A percentile compares a stretch with the other conserved stretches of the same genome.
These are phyloP conservation scores for Colletotrichum sublineola DNA, from an alignment of 2,329 filamentous ascomycete species.

Conservation along the genomic window DNA sequence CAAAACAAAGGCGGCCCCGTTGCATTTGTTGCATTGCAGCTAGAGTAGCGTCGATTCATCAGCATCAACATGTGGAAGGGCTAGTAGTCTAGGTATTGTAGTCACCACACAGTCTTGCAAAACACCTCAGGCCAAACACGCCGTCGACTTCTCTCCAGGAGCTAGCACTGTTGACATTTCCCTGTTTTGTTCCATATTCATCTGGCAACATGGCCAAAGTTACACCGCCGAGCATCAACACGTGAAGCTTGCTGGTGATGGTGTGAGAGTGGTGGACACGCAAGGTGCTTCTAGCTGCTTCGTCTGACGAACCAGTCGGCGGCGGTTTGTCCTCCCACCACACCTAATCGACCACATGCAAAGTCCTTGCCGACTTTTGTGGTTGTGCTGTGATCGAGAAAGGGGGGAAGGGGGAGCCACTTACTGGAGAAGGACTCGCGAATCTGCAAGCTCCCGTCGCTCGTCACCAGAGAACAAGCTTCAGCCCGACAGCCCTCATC, in stretches of 20 bases:
- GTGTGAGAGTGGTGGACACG: conserved; percentile 8
- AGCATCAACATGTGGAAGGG: not conserved
- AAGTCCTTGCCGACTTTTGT: conserved; percentile 17
- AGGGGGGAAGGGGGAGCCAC: too few relatives aligned
- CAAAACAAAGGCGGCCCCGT: conserved; percentile 15
- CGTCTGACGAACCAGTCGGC: conserved; percentile 28
- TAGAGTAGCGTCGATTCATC: conserved; percentile 22
- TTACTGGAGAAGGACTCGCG: conserved; percentile 6
- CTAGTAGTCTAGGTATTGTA: not conserved
- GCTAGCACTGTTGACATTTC: conserved; percentile 5
- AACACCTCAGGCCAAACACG: conserved; percentile 5
- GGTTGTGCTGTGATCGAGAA: not conserved
- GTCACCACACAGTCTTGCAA: not conserved
- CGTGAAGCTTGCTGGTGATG: not conserved
- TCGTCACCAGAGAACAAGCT: conserved; percentile 35
- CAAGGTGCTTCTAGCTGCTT: conserved; percentile 37
- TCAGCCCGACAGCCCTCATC: conserved; percentile 35
- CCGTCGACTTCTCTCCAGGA: not conserved
- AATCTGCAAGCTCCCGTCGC: conserved; percentile 18
- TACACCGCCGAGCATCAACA: not conserved
- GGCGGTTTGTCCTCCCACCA: conserved; percentile 14
- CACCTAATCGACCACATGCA: conserved; percentile 32
- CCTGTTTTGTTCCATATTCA: not conserved
- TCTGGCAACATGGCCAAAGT: not conserved
- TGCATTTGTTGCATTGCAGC: conserved; percentile 23